Conservation (phyloP, 306 rosid genomes). For the Cicer pinnatifidum region DNA sequence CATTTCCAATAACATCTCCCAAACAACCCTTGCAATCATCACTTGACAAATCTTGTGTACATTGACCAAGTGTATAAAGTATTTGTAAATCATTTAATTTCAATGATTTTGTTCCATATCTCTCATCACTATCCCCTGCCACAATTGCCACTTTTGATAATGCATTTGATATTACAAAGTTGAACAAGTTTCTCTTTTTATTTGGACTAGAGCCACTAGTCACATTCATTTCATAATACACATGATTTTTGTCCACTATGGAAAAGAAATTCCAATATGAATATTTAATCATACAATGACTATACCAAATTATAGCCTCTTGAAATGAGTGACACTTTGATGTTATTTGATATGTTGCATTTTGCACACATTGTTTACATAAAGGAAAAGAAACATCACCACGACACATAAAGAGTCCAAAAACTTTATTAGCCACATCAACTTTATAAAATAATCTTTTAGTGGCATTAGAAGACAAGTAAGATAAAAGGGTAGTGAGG, state of each 20-base stretch:
- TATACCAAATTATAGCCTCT: constrained; percentile 42
- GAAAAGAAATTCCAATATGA: constrained; percentile 16
- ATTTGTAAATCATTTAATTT: constrained; percentile 28
- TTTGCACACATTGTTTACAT: constrained; percentile 19
- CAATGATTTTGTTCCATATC: constrained; percentile 2
- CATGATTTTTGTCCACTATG: neutral
- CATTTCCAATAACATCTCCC: constrained; percentile 9
- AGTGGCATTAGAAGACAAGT: constrained; percentile 42
- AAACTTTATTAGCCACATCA: neutral
- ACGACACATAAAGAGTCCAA: constrained; percentile 46
- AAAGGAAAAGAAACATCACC: constrained; percentile 1
- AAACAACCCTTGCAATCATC: constrained; percentile 29
- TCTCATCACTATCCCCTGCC: neutral
- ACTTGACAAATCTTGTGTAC: constrained; percentile 37
- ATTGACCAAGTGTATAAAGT: constrained; percentile 33
- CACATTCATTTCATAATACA: constrained; percentile 1
- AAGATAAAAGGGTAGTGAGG: constrained; percentile 11
- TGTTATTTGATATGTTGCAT: neutral
- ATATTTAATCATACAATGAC: constrained; percentile 38
- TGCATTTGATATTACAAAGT: neutral
- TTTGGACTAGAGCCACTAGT: neutral
- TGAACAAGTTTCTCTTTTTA: neutral
- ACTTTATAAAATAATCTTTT: neutral
- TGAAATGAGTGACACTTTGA: neutral
- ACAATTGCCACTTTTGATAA: neutral